These are phyloP conservation scores for Mercurialis annua DNA, from an alignment of 345 rosid genomes.

Conservation along the genomic window DNA sequence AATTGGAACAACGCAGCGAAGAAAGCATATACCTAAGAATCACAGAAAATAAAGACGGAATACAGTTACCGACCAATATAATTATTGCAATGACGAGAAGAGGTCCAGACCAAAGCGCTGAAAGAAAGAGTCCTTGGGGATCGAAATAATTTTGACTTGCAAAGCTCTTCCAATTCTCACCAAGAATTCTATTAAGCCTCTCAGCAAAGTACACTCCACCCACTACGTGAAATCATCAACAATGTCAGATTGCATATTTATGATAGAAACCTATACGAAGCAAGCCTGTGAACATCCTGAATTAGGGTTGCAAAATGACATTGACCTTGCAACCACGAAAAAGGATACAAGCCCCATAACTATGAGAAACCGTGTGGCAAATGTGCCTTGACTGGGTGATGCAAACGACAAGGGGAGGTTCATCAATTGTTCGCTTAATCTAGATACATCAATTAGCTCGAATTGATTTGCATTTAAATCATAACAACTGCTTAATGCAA, in stretches of 20 bases:
- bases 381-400: neutral
- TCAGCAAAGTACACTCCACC: conserved; percentile 89
- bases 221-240: conserved; percentile 46
- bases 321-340: neutral
- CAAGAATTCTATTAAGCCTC: conserved; percentile 57
- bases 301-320: neutral
- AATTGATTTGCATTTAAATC: too few relatives aligned
- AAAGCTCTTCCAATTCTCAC: conserved; percentile 74
- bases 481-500: too few relatives aligned
- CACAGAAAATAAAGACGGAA: conserved; percentile 5
- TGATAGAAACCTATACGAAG: neutral
- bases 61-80: conserved; percentile 58
- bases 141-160: conserved; percentile 91
- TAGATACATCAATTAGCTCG: too few relatives aligned
- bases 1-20: neutral
- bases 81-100: conserved; percentile 71
- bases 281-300: neutral
- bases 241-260: neutral
- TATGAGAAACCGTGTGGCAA: neutral
- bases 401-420: neutral
- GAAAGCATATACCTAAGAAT: neutral
- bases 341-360: neutral
- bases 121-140: conserved; percentile 71
- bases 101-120: conserved; percentile 94
- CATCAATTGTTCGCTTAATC: neutral